phyloP scores from a whole-genome alignment of 176 grass and related monocot genomes.

The Dactylis glomerata region DNA sequence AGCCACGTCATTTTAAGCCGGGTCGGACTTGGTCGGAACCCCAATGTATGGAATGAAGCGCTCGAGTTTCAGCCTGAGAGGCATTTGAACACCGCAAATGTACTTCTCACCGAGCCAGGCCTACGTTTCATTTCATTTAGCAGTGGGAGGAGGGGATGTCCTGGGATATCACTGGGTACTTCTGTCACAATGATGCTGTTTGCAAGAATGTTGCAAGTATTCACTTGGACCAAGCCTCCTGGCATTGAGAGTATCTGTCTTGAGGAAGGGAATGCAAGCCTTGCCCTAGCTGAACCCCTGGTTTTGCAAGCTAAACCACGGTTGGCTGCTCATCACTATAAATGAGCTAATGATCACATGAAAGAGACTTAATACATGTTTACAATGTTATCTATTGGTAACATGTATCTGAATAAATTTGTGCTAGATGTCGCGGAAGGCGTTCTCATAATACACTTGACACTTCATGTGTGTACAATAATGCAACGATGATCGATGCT shows the following conservation, averaged over 20 bases:
- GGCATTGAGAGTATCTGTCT: not conserved
- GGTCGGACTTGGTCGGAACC: not conserved
- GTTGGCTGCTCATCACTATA: not conserved
- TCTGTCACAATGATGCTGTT: slow-evolving; percentile 30
- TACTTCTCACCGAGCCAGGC: slow-evolving; percentile 27
- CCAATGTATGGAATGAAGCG: not conserved
- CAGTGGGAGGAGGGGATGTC: slow-evolving; percentile 32
- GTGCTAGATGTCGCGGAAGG: too few relatives aligned
- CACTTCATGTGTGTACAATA: too few relatives aligned
- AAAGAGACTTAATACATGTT: too few relatives aligned
- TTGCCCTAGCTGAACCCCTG: not conserved
- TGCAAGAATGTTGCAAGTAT: slow-evolving; percentile 45
- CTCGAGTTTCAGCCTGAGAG: not conserved
- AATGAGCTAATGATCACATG: too few relatives aligned
- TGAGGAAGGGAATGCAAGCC: slow-evolving; percentile 3
- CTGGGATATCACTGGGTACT: slow-evolving; percentile 1
- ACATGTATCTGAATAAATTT: too few relatives aligned
- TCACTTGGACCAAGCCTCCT: slow-evolving; percentile 6
- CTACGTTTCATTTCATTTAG: slow-evolving; percentile 42
- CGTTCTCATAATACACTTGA: too few relatives aligned
- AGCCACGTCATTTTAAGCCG: not conserved
- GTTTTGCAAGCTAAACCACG: not conserved
- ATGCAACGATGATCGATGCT: too few relatives aligned
- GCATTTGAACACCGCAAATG: slow-evolving; percentile 2
- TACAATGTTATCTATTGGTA: too few relatives aligned